Evolutionary conservation across 1,284 basidiomycete species (phyloP).

Genomic region (Naganishia albida): DNA sequence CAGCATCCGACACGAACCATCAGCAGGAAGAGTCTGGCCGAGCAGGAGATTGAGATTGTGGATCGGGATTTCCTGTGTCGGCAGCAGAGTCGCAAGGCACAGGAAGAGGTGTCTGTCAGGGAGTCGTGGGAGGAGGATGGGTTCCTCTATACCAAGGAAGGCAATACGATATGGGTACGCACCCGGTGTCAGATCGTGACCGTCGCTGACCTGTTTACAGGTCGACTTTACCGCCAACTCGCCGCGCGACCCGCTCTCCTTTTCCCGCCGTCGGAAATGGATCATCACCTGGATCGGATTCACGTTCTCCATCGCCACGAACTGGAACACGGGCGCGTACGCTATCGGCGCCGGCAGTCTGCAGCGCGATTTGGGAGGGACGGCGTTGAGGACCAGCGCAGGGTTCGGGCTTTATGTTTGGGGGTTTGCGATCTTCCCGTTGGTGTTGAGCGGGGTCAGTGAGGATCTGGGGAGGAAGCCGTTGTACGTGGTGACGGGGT

Average conservation of each 20-base stretch:
- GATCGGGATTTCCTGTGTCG: conserved; percentile 9
- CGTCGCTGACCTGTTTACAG: conserved; percentile 41
- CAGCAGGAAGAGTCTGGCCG: conserved; percentile 11
- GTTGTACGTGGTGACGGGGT: conserved; percentile 65
- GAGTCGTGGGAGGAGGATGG: conserved; percentile 26
- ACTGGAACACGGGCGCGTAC: conserved; percentile 24
- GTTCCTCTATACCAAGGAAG: conserved; percentile 25
- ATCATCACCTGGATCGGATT: conserved; percentile 63
- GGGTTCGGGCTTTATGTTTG: conserved; percentile 61
- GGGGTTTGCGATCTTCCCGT: conserved; percentile 69
- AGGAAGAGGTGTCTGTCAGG: neutral
- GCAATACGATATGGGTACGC: conserved; percentile 29
- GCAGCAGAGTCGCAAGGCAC: conserved; percentile 12
- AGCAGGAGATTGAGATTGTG: conserved; percentile 16
- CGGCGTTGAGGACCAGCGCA: conserved; percentile 62
- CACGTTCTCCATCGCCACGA: conserved; percentile 61
- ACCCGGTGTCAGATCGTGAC: neutral
- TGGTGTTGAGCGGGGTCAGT: conserved; percentile 70
- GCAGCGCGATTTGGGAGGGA: conserved; percentile 65
- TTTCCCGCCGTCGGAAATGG: conserved; percentile 60
- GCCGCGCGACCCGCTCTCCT: conserved; percentile 62
- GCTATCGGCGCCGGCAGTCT: conserved; percentile 57
- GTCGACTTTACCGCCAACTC: conserved; percentile 63
- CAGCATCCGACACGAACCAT: neutral
- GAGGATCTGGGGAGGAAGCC: conserved; percentile 75